Base-by-base conservation (phyloP, 2,329 filamentous ascomycete genomes). In the Fusarium sublunatum region DNA sequence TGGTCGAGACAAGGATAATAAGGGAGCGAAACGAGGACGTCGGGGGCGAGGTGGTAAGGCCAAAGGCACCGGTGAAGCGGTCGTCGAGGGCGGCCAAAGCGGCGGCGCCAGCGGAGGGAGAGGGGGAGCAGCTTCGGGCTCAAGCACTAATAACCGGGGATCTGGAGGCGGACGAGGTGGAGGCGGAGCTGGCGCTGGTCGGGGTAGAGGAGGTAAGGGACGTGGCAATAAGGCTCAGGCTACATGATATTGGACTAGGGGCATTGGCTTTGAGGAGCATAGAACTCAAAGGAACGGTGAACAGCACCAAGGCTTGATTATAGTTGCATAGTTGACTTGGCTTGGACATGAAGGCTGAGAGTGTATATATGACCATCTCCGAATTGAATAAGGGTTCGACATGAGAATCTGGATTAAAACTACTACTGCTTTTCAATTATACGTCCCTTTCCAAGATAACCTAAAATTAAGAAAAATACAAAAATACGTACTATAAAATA, bases 1-100 rank as follows among this genome's bases (percentile, higher is more conserved):
- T 22, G 72, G 72, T 31, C 76, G 75, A 55, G 76, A 78, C 40
- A 79, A 83, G 66, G 81, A 79, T 11, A 79, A 75, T 52, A 75
- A 77, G 72, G 72, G 73, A 61, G 44, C 61, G 10, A 67, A 66
- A 45, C 70, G 73, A 28, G 67, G 69, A 26, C 70, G 72, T 25
- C 74, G 74, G 47, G 70, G 71, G 15, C 68, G 73, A 56, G 70
- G 73, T 39, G 74, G 73, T 35, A 75, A 73, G 57, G 44, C 52
- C 28, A 74, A 70, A 46, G 63, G 49, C 15, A 51, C 53, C 28
- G 61, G 61, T 41, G 70, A 67, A 56, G 55, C 53, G 34, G 51
- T 43, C 38, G 57, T 50, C 31, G 65, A 64, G 24, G 58, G 51
- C 36, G 61, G 60, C 42, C 69, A 69, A 40, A 47, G 45, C 58